These are phyloP conservation scores for Saccharomycopsis sp. DNA, from an alignment of 805 yeast species.

Conservation along the genomic window DNA sequence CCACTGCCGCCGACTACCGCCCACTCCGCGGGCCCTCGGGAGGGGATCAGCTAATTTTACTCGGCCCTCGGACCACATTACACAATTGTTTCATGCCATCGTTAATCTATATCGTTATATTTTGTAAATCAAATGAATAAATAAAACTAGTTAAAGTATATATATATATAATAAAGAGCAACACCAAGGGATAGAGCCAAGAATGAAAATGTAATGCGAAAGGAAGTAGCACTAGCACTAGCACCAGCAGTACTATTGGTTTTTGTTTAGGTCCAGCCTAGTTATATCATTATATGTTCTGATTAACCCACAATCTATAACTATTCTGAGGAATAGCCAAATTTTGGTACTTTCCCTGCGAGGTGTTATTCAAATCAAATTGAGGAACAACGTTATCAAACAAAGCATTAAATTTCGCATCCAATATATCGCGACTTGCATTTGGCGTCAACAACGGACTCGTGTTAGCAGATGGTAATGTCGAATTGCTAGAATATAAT, in stretches of 20 bases:
- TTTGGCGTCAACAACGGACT: slow-evolving; percentile 17
- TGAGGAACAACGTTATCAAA: slow-evolving; percentile 3
- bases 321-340: slow-evolving; percentile 19
- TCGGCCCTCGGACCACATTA: too few species aligned
- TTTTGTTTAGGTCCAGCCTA: neutral
- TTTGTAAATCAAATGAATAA: too few species aligned
- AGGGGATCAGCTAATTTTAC: neutral
- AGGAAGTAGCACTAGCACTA: too few species aligned
- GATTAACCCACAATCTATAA: slow-evolving; percentile 17
- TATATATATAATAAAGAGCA: too few species aligned
- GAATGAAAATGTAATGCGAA: too few species aligned
- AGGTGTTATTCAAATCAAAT: neutral
- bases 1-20: too few species aligned
- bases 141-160: too few species aligned
- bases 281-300: slow-evolving; percentile 5
- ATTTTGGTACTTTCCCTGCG: too few species aligned
- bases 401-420: slow-evolving; percentile 13
- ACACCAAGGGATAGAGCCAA: too few species aligned
- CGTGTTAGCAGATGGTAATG: slow-evolving; percentile 6
- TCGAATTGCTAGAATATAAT: neutral
- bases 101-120: too few species aligned
- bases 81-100: too few species aligned
- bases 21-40: neutral
- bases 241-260: too few species aligned
- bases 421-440: slow-evolving; percentile 3